Evolutionary conservation across 441 rosid species (phyloP), one percentile per base, ranked within the genome.

Genomic region (Euphorbia schlechtendalii): DNA sequence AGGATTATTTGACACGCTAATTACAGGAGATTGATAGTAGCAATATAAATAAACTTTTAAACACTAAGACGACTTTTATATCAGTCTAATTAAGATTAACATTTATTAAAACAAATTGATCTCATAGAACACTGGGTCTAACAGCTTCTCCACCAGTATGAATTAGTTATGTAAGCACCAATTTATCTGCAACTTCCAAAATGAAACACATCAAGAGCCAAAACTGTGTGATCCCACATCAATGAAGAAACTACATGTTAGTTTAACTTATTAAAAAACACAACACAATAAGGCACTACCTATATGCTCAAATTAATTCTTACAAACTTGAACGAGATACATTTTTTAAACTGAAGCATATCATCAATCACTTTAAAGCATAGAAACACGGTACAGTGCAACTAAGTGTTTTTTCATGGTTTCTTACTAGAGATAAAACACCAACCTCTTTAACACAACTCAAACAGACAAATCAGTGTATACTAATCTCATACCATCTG

Each of bases 231-330:
- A n/a, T n/a, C n/a, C n/a, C n/a, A n/a, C n/a, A n/a, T n/a, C n/a
- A n/a, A n/a, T n/a, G n/a, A 32, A 36, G 13, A n/a, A 36, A 34
- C 2, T 10, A 60, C 53, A 32, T 49, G n/a, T 38, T 34, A 34
- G 34, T 20, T 25, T 17, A 30, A n/a, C n/a, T n/a, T n/a, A 5
- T 1, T n/a, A 52, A 30, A 68, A 68, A 45, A 18, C 48, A 69
- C 2, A 1, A 24, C 38, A 43, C 18, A 45, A 21, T n/a, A n/a
- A n/a, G n/a, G n/a, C n/a, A 56, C 11, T 34, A 14, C 30, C n/a
- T 13, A 22, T 24, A 0, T 61, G 22, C 66, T 28, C 12, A 2
- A 27, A 38, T 12, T 10, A 61, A 12, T 34, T 10, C 36, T 36
- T 45, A n/a, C 22, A 18, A 45, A 32, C 8, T 22, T 17, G 15